Conservation (phyloP, 345 rosid genomes). For the Angophora floribunda region DNA sequence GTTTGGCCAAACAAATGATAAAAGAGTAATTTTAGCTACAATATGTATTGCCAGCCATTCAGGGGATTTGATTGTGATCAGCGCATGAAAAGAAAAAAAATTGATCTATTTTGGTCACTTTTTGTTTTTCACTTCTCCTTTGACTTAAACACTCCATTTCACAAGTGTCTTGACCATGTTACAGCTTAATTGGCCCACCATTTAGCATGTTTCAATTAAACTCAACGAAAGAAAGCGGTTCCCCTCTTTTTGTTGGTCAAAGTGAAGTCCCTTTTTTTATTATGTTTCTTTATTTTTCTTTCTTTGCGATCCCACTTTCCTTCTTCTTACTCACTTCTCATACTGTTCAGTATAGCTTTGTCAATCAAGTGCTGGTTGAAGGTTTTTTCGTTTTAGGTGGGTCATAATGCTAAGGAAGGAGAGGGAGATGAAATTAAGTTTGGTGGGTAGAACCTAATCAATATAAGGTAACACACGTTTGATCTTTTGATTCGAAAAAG, state of each 20-base stretch:
- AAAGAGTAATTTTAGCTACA: neutral
- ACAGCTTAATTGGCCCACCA: neutral
- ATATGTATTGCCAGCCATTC: neutral
- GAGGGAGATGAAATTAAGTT: neutral
- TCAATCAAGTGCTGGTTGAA: neutral
- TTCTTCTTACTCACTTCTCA: neutral
- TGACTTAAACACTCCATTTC: neutral
- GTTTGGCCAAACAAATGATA: too few relatives aligned
- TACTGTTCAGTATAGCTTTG: neutral
- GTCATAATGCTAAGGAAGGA: neutral
- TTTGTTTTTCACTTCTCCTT: neutral
- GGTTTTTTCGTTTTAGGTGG: neutral
- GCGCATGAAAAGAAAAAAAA: neutral
- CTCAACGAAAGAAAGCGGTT: neutral
- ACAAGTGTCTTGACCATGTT: neutral
- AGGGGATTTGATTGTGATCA: neutral
- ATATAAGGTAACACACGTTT: neutral
- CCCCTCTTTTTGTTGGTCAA: neutral
- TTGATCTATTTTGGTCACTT: neutral
- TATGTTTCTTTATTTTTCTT: too few relatives aligned
- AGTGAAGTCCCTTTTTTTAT: neutral
- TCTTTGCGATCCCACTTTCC: neutral
- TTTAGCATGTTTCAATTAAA: neutral
- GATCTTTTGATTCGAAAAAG: neutral
- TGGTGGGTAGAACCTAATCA: neutral